These are phyloP conservation scores for Diaporthe longicolla DNA, from an alignment of 2,329 filamentous ascomycete species.

Conservation along the genomic window DNA sequence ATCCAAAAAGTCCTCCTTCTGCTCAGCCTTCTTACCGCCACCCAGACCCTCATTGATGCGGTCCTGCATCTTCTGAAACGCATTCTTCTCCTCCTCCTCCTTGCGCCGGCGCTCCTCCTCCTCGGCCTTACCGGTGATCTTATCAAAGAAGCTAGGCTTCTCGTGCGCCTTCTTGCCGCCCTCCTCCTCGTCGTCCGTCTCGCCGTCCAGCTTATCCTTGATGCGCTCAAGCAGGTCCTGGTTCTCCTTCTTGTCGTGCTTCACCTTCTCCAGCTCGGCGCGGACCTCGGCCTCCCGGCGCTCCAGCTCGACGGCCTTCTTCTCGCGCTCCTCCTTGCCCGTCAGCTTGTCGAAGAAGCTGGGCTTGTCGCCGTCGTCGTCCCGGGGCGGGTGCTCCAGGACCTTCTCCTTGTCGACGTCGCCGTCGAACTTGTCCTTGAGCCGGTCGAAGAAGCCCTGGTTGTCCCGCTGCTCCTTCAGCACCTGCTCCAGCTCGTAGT, in stretches of 20 bases:
- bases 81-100: slow-evolving; percentile 38
- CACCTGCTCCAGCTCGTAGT: slow-evolving; percentile 30
- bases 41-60: slow-evolving; percentile 81
- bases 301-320: slow-evolving; percentile 35
- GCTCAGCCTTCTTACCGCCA: slow-evolving; percentile 80
- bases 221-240: slow-evolving; percentile 38
- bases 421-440: slow-evolving; percentile 32
- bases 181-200: slow-evolving; percentile 14
- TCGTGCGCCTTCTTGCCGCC: background rate
- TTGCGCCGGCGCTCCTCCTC: slow-evolving; percentile 38
- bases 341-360: slow-evolving; percentile 41
- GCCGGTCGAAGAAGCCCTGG: slow-evolving; percentile 29
- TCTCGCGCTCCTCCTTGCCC: slow-evolving; percentile 37
- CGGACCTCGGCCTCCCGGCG: slow-evolving; percentile 34
- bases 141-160: slow-evolving; percentile 36
- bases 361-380: slow-evolving; percentile 1
- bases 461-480: slow-evolving; percentile 35
- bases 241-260: slow-evolving; percentile 40
- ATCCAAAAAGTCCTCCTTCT: slow-evolving; percentile 85
- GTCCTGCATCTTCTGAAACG: slow-evolving; percentile 53
- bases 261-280: slow-evolving; percentile 30
- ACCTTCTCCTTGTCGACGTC: slow-evolving; percentile 34
- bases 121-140: slow-evolving; percentile 39
- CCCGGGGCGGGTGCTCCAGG: background rate
- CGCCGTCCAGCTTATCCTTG: slow-evolving; percentile 32